phyloP scores from a whole-genome alignment of 2,329 filamentous ascomycete species.

The Verticillium longisporum region DNA sequence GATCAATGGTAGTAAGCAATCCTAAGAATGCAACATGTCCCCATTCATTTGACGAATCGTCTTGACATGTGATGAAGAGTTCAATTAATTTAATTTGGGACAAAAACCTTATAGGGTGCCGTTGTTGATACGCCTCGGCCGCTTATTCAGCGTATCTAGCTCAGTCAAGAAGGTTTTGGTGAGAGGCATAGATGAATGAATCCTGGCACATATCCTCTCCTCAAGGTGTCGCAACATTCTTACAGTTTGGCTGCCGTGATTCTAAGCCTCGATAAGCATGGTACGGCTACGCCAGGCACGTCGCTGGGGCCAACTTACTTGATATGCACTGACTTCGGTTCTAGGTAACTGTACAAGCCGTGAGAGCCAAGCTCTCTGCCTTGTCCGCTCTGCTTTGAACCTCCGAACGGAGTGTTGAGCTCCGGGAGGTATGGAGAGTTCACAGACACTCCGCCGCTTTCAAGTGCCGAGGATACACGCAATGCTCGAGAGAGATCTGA shows the following conservation, averaged over 20 bases:
- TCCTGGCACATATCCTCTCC: neutral
- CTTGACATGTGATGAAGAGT: neutral
- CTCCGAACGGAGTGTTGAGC: slow-evolving; percentile 5
- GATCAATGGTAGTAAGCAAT: neutral
- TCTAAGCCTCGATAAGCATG: neutral
- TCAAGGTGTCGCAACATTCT: neutral
- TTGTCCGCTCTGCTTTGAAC: slow-evolving; percentile 2
- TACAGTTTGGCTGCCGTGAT: neutral
- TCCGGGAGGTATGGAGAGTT: slow-evolving; percentile 2
- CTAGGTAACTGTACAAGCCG: slow-evolving; percentile 18
- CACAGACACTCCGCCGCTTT: slow-evolving; percentile 1
- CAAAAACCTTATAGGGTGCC: neutral
- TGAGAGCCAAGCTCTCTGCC: slow-evolving; percentile 12
- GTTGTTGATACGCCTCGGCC: neutral
- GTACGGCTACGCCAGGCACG: neutral
- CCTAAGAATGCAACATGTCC: no score
- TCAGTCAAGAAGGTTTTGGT: neutral
- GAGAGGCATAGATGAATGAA: neutral
- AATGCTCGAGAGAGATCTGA: slow-evolving; percentile 1
- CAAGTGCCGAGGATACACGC: slow-evolving; percentile 1
- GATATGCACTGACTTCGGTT: slow-evolving; percentile 21
- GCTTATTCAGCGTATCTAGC: neutral
- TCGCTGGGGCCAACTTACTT: slow-evolving; percentile 7
- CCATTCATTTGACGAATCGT: no score
- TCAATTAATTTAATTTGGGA: neutral